Base-by-base conservation (phyloP, 2,329 filamentous ascomycete genomes). In the Corniculantispora saksenae region DNA sequence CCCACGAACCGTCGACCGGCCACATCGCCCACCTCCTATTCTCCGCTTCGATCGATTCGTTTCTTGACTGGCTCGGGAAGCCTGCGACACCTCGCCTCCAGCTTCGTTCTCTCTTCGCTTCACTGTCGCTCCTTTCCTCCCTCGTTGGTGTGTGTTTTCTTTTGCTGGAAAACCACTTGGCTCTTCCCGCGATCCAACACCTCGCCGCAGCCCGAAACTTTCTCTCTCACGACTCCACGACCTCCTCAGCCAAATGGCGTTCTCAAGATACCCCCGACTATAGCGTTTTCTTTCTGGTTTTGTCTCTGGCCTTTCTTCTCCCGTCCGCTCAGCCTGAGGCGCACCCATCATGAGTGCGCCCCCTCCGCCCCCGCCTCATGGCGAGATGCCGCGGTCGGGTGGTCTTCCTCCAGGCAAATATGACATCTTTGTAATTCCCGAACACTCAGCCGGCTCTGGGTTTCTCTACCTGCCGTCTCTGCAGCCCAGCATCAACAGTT, bases 371-470 rank as follows among this genome's bases (percentile, higher is more conserved):
- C 93, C 93, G 74, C 93, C 92, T 68, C 93, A 97, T 80, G 93
- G 93, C 78, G 84, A 88, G 74, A 90, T 88, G 70, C 91, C 92
- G 58, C 89, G 89, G 76, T 83, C 86, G 45, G 77, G 82, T 19
- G 90, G 91, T 64, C 82, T 97, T 56, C 94, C 94, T 3, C 85
- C 91, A 1, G 94, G 94, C 63, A 96, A 95, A 75, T 98, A 97
- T 79, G 94, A 98, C 81, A 97, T 98, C 75, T 97, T 97, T 81
- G 91, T 97, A 76, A 94, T 98, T 73, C 94, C 94, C 9, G 92
- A 94, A 55, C 93, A 97, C 77, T 94, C 93, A 13, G 86, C 94
- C 8, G 94, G 94, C 61, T 88, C 89, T 0, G 94, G 94, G 40
- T 97, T 97, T 78, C 82, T 98, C 32, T 97, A 98, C 77, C 86